Conservation (phyloP, 495 filamentous ascomycete genomes). For the Neohortaea acidophila region DNA sequence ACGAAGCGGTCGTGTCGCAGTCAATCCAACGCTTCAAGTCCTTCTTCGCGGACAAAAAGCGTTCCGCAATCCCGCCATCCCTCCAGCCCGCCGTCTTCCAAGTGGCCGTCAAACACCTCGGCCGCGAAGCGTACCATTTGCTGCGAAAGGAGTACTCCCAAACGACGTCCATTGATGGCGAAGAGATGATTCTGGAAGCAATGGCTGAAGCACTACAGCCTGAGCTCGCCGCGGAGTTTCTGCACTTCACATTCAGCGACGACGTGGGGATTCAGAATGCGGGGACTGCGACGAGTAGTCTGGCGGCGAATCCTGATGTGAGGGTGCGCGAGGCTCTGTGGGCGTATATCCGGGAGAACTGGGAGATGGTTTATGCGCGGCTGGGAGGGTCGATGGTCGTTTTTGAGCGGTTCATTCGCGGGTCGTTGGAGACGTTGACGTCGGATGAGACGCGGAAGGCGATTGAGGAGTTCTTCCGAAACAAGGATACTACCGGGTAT, state of each 20-base stretch:
- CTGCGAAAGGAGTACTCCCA: constrained; percentile 69
- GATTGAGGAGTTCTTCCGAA: constrained; percentile 68
- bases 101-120: constrained; percentile 54
- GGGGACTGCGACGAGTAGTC: constrained; percentile 56
- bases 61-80: constrained; percentile 58
- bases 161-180: constrained; percentile 74
- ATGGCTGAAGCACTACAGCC: constrained; percentile 59
- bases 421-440: constrained; percentile 61
- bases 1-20: constrained; percentile 53
- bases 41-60: constrained; percentile 52
- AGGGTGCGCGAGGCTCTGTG: constrained; percentile 56
- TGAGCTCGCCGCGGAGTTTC: constrained; percentile 50
- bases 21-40: constrained; percentile 59
- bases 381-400: constrained; percentile 70
- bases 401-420: constrained; percentile 70
- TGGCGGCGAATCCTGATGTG: constrained; percentile 60
- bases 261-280: constrained; percentile 66
- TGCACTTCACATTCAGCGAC: constrained; percentile 70
- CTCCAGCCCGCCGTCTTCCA: constrained; percentile 67
- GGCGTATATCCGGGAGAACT: constrained; percentile 70
- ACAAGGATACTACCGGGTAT: constrained; percentile 66
- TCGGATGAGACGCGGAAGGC: constrained; percentile 52
- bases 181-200: constrained; percentile 64
- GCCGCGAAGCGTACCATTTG: constrained; percentile 48
- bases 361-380: constrained; percentile 48